phyloP scores from a whole-genome alignment of 2,329 filamentous ascomycete species.

The Parafenestella ontariensis region DNA sequence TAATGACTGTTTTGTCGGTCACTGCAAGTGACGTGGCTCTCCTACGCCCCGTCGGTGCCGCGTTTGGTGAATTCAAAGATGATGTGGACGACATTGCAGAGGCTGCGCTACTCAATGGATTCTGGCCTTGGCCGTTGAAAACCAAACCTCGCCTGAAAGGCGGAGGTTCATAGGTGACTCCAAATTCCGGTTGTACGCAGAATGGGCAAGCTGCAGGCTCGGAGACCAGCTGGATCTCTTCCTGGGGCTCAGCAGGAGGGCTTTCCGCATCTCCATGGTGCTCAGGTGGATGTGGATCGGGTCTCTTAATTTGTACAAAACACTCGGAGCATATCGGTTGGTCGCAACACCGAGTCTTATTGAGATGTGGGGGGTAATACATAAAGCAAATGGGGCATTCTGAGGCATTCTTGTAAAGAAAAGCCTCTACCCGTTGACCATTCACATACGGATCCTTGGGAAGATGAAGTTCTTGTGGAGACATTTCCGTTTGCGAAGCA shows the following conservation, averaged over 20 bases:
- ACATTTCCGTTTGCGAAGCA: slow-evolving; percentile 72
- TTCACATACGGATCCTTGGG: slow-evolving; percentile 88
- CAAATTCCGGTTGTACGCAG: slow-evolving; percentile 93
- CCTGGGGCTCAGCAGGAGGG: slow-evolving; percentile 54
- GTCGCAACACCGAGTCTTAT: slow-evolving; percentile 92
- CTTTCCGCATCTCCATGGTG: slow-evolving; percentile 62
- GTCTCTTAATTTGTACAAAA: slow-evolving; percentile 97
- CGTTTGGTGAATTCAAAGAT: slow-evolving; percentile 70
- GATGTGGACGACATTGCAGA: slow-evolving; percentile 88
- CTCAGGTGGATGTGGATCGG: slow-evolving; percentile 88
- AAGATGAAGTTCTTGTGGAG: slow-evolving; percentile 78
- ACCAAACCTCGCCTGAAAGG: slow-evolving; percentile 84
- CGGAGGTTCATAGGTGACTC: slow-evolving; percentile 91
- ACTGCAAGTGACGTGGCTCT: slow-evolving; percentile 78
- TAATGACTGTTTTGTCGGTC: slow-evolving; percentile 83
- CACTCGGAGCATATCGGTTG: slow-evolving; percentile 98
- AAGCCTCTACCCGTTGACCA: slow-evolving; percentile 91
- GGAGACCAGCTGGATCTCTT: slow-evolving; percentile 75
- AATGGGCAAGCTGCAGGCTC: slow-evolving; percentile 94
- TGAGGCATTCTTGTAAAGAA: slow-evolving; percentile 85
- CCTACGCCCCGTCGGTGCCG: slow-evolving; percentile 57
- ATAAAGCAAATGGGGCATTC: slow-evolving; percentile 98
- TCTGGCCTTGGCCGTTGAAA: slow-evolving; percentile 65
- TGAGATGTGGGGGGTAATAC: slow-evolving; percentile 93
- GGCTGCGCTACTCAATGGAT: slow-evolving; percentile 60